These are phyloP conservation scores for Hypoxylon sp. DNA, from an alignment of 2,329 filamentous ascomycete species.

Conservation along the genomic window DNA sequence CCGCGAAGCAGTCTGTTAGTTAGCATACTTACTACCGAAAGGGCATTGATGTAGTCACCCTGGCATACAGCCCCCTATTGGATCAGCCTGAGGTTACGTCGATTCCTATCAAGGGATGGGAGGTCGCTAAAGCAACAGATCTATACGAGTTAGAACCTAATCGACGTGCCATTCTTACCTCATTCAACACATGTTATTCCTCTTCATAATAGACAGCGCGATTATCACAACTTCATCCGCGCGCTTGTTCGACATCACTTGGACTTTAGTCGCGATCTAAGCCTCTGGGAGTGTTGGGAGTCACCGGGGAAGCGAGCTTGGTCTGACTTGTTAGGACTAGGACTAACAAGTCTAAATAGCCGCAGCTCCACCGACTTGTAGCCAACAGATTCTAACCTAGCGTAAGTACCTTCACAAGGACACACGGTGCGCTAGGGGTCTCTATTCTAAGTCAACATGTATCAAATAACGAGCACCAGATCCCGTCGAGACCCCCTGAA, in stretches of 20 bases:
- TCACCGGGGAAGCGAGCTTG: conserved; percentile 36
- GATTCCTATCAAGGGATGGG: conserved; percentile 33
- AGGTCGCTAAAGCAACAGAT: conserved; percentile 8
- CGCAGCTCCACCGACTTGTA: conserved; percentile 38
- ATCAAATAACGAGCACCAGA: conserved; percentile 32
- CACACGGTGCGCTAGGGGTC: conserved; percentile 30
- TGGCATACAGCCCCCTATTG: conserved; percentile 5
- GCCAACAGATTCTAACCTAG: conserved; percentile 38
- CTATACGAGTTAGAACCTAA: conserved; percentile 24
- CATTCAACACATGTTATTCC: conserved; percentile 17
- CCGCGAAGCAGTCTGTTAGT: conserved; percentile 12
- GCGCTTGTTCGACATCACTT: conserved; percentile 45
- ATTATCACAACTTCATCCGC: conserved; percentile 42
- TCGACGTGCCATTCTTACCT: conserved; percentile 14
- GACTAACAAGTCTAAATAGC: conserved; percentile 42
- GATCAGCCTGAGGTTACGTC: conserved; percentile 10
- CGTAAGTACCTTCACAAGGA: conserved; percentile 15
- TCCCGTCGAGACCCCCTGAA: conserved; percentile 30
- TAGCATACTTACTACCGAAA: conserved; percentile 4
- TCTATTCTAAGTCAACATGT: conserved; percentile 12
- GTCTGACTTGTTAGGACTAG: conserved; percentile 25
- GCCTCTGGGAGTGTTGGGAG: conserved; percentile 22
- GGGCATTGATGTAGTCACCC: not conserved
- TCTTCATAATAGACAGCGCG: conserved; percentile 18
- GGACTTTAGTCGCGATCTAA: conserved; percentile 35